Base-by-base conservation (phyloP, 148 eudicot genomes). In the Rhododendron griersonianum region DNA sequence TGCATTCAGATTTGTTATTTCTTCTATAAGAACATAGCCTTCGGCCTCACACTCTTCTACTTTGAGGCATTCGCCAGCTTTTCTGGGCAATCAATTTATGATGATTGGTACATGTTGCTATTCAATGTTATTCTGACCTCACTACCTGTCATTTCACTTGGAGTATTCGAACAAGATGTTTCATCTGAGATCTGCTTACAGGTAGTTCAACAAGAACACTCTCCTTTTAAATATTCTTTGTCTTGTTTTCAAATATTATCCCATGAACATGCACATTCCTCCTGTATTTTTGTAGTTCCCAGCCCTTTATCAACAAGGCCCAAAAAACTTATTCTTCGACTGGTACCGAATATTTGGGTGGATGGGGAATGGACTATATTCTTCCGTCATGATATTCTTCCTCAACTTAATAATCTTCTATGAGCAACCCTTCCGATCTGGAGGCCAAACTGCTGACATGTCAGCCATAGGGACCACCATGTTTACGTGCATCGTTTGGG, bases 1-100 rank as follows among this genome's bases (percentile, higher is more conserved):
- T 69, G 33, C 51, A 16, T 86, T 47, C 93, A 94, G 98, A 92
- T 94, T 25, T 94, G 98, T 85, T 94, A 94, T 87, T 94, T 92
- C 89, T 92, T 94, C 90, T 94, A 94, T 91, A 94, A 94, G 91
- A 94, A 94, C 84, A 94, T 94, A 88, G 94, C 93, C 13, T 93
- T 94, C 81, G 98, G 95, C 76, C 95, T 94, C 75, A 94, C 98
- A n/a, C 88, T 94, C 44, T 94, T 94, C 83, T 94, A 94, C 89
- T 94, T 93, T 15, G 97, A 94, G 93, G 92, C 93, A 74, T 89
- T 90, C 48, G 91, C 97, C 47, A 92, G 93, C 83, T 94, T 94
- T 82, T 94, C 97, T 39, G 97, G 97, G 44, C 95, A 94, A 90
- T 88, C 94, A 0, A 88, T 92, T 65, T 94, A 94, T 50, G 94